Evolutionary conservation across 805 yeast species (phyloP), one percentile per base, ranked within the genome.

Genomic region (Wickerhamomyces chambardii): DNA sequence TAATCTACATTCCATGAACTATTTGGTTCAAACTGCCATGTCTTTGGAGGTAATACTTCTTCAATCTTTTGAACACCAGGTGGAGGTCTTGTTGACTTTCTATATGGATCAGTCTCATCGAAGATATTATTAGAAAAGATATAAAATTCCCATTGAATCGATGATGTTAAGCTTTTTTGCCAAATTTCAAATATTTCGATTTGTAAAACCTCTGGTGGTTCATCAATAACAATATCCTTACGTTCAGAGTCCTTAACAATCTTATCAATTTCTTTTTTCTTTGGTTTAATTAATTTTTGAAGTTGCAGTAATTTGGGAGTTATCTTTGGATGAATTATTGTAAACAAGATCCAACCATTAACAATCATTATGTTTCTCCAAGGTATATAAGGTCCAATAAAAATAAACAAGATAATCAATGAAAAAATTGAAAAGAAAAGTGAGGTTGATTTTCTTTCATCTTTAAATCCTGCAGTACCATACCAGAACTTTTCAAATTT

Each of bases 101-200:
- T 58, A 16, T 44, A 55, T 5, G 60, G 51, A 42, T 78, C 76
- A 17, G 56, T 55, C 15, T 54, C 50, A 38, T 73, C 78, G 54
- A 80, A 89, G 0, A 78, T 53, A 3, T 62, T 60, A 11, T 61
- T 61, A 0, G 90, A 68, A 50, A 67, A 84, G 17, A 70, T 52
- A 50, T 73, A 73, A 21, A 77, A 71, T 28, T 69, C 64, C 84
- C 90, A 87, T 21, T 66, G 66, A 6, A 67, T 61, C 0, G 76
- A 71, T 2, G 19, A 21, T 3, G 81, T 68, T 18, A 75, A 56
- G 28, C 82, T 82, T 44, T 70, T 80, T 30, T 69, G 65, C 51
- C 83, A 83, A 17, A 87, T 65, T 54, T 87, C 95, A 53, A 68
- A 89, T 1, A 89, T 63, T 49, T 87, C 94, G 7, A 84, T 87